Conservation (phyloP, 164 flowering plant species). For the Litsea cubeba region DNA sequence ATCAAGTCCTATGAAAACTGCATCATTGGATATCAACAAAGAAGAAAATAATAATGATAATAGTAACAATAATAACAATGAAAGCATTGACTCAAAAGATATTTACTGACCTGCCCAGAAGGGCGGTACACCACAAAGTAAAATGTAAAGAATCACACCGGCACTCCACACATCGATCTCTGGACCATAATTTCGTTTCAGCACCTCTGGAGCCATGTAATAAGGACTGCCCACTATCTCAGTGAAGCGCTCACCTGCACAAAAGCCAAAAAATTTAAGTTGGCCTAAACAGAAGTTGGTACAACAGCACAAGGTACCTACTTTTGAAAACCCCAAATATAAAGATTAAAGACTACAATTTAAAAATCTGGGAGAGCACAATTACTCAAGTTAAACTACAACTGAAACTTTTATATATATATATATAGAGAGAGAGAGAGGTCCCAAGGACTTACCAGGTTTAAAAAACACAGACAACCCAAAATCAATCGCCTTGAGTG, state of each 20-base stretch:
- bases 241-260: constrained; percentile 62
- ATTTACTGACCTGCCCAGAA: constrained; percentile 87
- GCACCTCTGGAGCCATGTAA: constrained; percentile 97
- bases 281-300: not conserved
- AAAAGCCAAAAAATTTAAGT: constrained; percentile 6
- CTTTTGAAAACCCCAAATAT: not conserved
- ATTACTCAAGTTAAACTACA: no score
- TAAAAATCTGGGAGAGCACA: no score
- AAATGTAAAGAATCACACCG: constrained; percentile 85
- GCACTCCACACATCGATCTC: constrained; percentile 98
- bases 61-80: not conserved
- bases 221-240: constrained; percentile 98
- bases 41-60: no score
- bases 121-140: constrained; percentile 92
- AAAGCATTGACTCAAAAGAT: not conserved
- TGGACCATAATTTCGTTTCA: constrained; percentile 77
- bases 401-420: no score
- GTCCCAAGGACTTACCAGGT: constrained; percentile 48
- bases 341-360: not conserved
- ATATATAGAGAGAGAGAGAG: no score
- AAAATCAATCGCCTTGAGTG: constrained; percentile 90
- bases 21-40: no score
- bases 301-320: not conserved
- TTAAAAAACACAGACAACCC: constrained; percentile 84
- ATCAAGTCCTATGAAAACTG: no score